phyloP scores from a whole-genome alignment of 371 early-diverging fungal species.

The Neoconidiobolus thromboides region DNA sequence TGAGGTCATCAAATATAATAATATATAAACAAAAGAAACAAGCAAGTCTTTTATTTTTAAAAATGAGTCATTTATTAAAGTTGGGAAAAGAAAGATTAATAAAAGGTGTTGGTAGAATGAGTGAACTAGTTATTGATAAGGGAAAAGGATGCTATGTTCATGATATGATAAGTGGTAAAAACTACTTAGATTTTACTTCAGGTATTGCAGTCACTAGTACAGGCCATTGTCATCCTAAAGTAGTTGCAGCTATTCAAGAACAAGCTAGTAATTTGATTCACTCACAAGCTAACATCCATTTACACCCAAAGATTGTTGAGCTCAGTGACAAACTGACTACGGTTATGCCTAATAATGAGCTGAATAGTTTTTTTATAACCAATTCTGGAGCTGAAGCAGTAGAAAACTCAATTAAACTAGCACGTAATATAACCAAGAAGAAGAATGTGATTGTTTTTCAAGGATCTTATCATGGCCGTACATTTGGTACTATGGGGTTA shows the following conservation, averaged over 20 bases:
- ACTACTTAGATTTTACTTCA: slow-evolving; percentile 30
- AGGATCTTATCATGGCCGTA: slow-evolving; percentile 31
- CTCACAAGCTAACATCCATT: slow-evolving; percentile 27
- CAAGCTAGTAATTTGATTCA: slow-evolving; percentile 28
- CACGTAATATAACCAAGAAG: slow-evolving; percentile 31
- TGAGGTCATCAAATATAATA: too few species aligned
- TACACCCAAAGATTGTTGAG: slow-evolving; percentile 31
- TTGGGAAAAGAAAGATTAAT: too few species aligned
- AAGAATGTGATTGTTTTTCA: slow-evolving; percentile 24
- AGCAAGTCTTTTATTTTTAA: too few species aligned
- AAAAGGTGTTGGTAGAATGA: slow-evolving; percentile 23
- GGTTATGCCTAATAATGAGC: slow-evolving; percentile 22
- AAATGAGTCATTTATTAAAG: too few species aligned
- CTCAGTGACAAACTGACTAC: slow-evolving; percentile 21
- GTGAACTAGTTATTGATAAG: slow-evolving; percentile 24
- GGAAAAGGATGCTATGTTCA: slow-evolving; percentile 23
- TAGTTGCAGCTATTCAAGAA: slow-evolving; percentile 36
- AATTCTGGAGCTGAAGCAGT: slow-evolving; percentile 40
- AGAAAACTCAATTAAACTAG: slow-evolving; percentile 30
- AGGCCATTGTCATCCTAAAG: slow-evolving; percentile 29
- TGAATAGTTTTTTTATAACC: slow-evolving; percentile 33
- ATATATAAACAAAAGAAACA: too few species aligned
- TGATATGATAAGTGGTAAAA: slow-evolving; percentile 23
- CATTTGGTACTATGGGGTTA: slow-evolving; percentile 31
- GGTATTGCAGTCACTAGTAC: slow-evolving; percentile 30